phyloP scores from a whole-genome alignment of 805 yeast genomes.

The Maudiozyma serrabonitensis region DNA sequence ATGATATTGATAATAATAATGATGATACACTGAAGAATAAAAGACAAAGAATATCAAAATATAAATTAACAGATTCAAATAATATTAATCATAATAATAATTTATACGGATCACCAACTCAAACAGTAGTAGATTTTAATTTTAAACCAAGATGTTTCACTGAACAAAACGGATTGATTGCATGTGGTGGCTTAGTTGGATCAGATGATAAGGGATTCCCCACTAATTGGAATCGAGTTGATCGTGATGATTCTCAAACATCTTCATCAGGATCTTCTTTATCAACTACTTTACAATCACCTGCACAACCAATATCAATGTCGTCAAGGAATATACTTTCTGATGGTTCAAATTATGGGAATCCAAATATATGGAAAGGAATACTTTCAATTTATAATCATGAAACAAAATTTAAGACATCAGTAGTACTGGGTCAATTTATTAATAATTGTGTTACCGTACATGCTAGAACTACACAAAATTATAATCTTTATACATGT shows the following conservation, averaged over 20 bases:
- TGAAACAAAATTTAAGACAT: conserved; percentile 36
- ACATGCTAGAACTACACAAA: conserved; percentile 34
- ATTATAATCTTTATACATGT: conserved; percentile 57
- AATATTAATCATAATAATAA: neutral
- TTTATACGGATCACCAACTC: conserved; percentile 15
- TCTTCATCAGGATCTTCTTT: conserved; percentile 1
- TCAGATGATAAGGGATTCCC: conserved; percentile 28
- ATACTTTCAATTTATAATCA: conserved; percentile 34
- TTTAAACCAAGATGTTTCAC: conserved; percentile 66
- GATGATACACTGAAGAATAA: conserved; percentile 3
- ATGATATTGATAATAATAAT: neutral
- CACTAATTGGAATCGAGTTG: conserved; percentile 19
- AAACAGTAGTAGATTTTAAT: conserved; percentile 40
- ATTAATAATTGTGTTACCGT: conserved; percentile 73
- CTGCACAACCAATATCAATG: conserved; percentile 22
- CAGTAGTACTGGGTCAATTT: conserved; percentile 62
- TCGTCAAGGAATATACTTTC: conserved; percentile 22
- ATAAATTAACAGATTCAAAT: neutral
- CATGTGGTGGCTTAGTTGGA: conserved; percentile 44
- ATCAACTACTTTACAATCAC: conserved; percentile 1
- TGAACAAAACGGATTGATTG: conserved; percentile 42
- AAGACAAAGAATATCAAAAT: neutral
- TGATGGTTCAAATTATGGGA: conserved; percentile 24
- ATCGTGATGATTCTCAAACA: conserved; percentile 1
- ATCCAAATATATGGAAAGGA: conserved; percentile 43